Conservation (phyloP, 2,329 filamentous ascomycete genomes). For the Apiospora arundinis region DNA sequence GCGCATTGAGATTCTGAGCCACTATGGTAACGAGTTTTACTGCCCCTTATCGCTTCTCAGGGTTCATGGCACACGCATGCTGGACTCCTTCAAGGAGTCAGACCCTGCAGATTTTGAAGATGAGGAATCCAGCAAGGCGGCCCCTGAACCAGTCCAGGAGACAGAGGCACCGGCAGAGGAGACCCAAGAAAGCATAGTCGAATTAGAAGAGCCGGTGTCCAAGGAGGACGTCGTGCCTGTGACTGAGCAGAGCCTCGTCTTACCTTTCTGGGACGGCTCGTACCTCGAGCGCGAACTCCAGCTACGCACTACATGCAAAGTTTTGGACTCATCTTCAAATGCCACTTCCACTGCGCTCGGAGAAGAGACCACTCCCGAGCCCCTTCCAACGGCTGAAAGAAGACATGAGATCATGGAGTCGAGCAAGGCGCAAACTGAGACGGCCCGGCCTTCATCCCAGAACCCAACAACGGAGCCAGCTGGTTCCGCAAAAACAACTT, state of each 20-base stretch:
- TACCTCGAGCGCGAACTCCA: slow-evolving; percentile 36
- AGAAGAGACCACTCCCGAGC: background rate
- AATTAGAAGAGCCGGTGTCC: slow-evolving; percentile 28
- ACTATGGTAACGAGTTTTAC: slow-evolving; percentile 97
- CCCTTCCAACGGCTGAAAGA: background rate
- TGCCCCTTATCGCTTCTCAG: slow-evolving; percentile 90
- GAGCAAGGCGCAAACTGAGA: background rate
- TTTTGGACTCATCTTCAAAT: background rate
- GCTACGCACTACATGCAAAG: slow-evolving; percentile 22
- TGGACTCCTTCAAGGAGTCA: slow-evolving; percentile 89
- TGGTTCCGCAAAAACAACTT: slow-evolving; percentile 4
- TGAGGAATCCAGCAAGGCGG: slow-evolving; percentile 45
- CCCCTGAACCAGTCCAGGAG: slow-evolving; percentile 42
- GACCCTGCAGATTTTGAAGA: slow-evolving; percentile 58
- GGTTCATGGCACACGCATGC: slow-evolving; percentile 94
- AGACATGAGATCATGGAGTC: background rate
- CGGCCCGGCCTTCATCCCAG: background rate
- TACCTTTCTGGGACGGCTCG: slow-evolving; percentile 35
- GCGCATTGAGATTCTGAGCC: slow-evolving; percentile 86
- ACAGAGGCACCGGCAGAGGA: slow-evolving; percentile 22
- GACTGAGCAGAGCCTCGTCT: slow-evolving; percentile 24
- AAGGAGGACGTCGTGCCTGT: background rate
- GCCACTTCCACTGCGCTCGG: background rate
- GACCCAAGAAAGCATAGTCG: slow-evolving; percentile 29
- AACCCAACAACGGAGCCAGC: slow-evolving; percentile 11